Base-by-base conservation (phyloP, 768 basidiomycete species). In the Tulasnella sp. region DNA sequence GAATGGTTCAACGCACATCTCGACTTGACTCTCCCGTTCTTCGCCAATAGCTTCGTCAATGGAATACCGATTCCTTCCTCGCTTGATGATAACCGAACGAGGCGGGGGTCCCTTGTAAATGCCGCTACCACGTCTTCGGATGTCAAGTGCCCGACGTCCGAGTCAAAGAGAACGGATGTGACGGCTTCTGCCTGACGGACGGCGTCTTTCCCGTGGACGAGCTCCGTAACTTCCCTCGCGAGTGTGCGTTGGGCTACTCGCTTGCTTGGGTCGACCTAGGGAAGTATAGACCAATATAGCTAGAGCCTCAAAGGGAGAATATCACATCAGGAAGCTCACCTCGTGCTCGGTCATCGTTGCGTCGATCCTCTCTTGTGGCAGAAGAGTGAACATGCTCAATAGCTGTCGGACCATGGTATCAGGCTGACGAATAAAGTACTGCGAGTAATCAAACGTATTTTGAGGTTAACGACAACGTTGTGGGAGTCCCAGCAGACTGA, bases 371-470 rank as follows among this genome's bases (percentile, higher is more conserved):
- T 88, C 84, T 18, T 89, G 82, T 0, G 92, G 86, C 40, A 97
- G 86, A 58, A 98, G 87, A 3, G 96, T 97, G 82, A 99, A 94
- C 81, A 96, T 86, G 81, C 90, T 92, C 39, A 99, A 87, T 83
- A 95, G 94, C 81, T 88, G 89, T 78, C 90, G 91, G 4, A 96
- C 92, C 82, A 96, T 94, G 18, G 88, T 89, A 82, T 99, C 97
- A 0, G 91, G 85, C 10, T 92, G 91, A 82, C 92, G 90, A 62
- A 97, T 84, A 87, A 98, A 99, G 86, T 97, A 99, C 97, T 99
- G 81, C 73, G 0, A 36, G 42, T 36, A 39, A 21, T 62, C 42
- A 52, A 72, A 38, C 36, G 75, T n/a, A 42, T 27, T 42, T 74
- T 9, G 16, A 62, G 27, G 42, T 46, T 12, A 42, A 75, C 7